A percentile compares a stretch with the other conserved stretches of the same genome.
Conservation (phyloP, 352 stramenopile species). For the Thalassiosira mediterranea region DNA sequence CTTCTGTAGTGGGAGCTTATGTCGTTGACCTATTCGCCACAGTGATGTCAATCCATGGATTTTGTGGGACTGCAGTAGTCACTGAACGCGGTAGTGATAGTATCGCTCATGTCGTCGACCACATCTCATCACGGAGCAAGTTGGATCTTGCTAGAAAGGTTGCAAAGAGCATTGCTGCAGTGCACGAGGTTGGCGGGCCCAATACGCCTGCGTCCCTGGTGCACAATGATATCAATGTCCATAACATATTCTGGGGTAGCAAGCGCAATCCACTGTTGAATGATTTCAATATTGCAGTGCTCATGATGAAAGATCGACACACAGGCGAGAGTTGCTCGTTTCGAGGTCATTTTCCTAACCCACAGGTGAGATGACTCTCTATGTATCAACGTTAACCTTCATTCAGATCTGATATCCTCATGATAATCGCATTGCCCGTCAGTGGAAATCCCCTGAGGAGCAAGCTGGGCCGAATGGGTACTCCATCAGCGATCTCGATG, state of each 20-base stretch:
- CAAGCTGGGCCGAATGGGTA: slow-evolving; percentile 40
- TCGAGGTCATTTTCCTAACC: slow-evolving; percentile 46
- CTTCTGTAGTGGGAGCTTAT: no score
- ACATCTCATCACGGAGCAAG: slow-evolving; percentile 32
- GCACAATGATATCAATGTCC: slow-evolving; percentile 60
- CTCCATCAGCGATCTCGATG: slow-evolving; percentile 31
- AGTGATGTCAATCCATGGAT: slow-evolving; percentile 54
- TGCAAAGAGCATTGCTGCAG: slow-evolving; percentile 39
- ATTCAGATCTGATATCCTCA: no score
- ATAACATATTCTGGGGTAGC: slow-evolving; percentile 51
- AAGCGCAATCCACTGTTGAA: slow-evolving; percentile 50
- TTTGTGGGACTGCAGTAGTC: slow-evolving; percentile 51
- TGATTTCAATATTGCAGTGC: slow-evolving; percentile 64
- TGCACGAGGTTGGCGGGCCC: slow-evolving; percentile 48
- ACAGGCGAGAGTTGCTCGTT: slow-evolving; percentile 46
- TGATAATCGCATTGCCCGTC: no score
- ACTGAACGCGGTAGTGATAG: slow-evolving; percentile 28
- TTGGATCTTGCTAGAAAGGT: slow-evolving; percentile 47
- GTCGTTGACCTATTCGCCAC: no score
- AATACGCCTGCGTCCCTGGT: slow-evolving; percentile 32
- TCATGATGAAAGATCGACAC: slow-evolving; percentile 51
- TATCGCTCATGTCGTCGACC: slow-evolving; percentile 27
- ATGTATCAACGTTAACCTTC: no score
- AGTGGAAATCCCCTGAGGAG: slow-evolving; percentile 58
- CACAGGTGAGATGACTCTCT: slow-evolving; percentile 37